phyloP scores from a whole-genome alignment of 1,284 basidiomycete genomes.

The Cutaneotrichosporon mucoides region DNA sequence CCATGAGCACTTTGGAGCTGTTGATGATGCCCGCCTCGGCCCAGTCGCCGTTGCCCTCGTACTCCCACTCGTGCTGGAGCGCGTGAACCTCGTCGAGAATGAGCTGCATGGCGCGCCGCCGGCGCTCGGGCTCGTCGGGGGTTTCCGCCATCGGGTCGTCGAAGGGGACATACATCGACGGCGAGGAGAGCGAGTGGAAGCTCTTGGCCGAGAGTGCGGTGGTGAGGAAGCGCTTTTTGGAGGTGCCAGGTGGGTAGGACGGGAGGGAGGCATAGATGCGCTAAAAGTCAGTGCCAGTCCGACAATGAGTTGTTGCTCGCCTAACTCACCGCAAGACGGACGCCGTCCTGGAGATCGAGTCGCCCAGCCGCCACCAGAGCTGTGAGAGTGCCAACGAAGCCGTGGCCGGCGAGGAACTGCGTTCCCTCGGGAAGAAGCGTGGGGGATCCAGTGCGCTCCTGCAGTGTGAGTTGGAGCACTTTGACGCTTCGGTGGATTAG shows the following conservation, averaged over 20 bases:
- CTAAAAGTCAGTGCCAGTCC: neutral
- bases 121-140: slow-evolving; percentile 25
- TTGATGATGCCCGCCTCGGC: slow-evolving; percentile 47
- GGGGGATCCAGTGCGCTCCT: slow-evolving; percentile 33
- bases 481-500: no score
- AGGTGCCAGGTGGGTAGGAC: slow-evolving; percentile 20
- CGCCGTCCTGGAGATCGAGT: slow-evolving; percentile 42
- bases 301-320: no score
- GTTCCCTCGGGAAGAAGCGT: slow-evolving; percentile 39
- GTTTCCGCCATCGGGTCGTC: slow-evolving; percentile 20
- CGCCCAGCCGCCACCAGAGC: slow-evolving; percentile 44
- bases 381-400: slow-evolving; percentile 47
- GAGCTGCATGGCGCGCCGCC: slow-evolving; percentile 44
- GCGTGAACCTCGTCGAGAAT: slow-evolving; percentile 45
- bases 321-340: slow-evolving; percentile 30
- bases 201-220: slow-evolving; percentile 44
- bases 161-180: slow-evolving; percentile 29
- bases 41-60: slow-evolving; percentile 40
- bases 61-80: slow-evolving; percentile 37
- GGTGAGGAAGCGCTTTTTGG: slow-evolving; percentile 29
- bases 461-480: neutral
- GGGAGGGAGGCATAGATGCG: slow-evolving; percentile 42
- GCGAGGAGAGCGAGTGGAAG: slow-evolving; percentile 43
- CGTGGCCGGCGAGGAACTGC: slow-evolving; percentile 45
- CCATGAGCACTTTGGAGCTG: slow-evolving; percentile 42